phyloP scores from a whole-genome alignment of 2,329 filamentous ascomycete genomes.

The Pseudogymnoascus sp. region DNA sequence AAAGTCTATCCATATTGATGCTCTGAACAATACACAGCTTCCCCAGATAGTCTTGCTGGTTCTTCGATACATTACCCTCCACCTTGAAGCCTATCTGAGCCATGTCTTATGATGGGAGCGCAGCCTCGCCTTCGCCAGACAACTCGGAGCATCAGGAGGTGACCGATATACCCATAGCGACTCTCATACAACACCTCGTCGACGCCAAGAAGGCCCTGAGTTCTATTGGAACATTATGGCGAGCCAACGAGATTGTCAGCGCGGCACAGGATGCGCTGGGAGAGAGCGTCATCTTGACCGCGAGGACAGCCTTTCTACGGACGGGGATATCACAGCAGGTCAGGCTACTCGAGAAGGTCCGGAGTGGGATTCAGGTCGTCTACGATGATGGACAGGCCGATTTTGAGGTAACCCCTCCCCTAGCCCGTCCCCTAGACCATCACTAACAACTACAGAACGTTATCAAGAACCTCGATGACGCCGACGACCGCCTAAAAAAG shows the following conservation, averaged over 20 bases:
- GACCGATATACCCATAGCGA: conserved; percentile 53
- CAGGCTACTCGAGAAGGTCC: conserved; percentile 44
- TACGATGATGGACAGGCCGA: conserved; percentile 54
- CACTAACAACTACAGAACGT: conserved; percentile 38
- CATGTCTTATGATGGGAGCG: conserved; percentile 11
- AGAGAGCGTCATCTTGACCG: conserved; percentile 66
- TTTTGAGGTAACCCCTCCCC: conserved; percentile 37
- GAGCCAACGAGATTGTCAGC: conserved; percentile 79
- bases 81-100: background rate
- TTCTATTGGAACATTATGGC: conserved; percentile 74
- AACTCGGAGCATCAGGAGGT: conserved; percentile 11
- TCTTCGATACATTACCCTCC: background rate
- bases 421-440: conserved; percentile 4
- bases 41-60: background rate
- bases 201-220: conserved; percentile 82
- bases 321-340: conserved; percentile 53
- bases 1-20: background rate
- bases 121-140: conserved; percentile 18
- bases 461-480: conserved; percentile 58
- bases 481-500: conserved; percentile 56
- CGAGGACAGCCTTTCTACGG: conserved; percentile 62
- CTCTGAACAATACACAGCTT: background rate
- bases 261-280: conserved; percentile 69
- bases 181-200: conserved; percentile 76
- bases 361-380: conserved; percentile 45